These are phyloP conservation scores for Trapa incisa DNA, from an alignment of 345 rosid genomes.

Conservation along the genomic window DNA sequence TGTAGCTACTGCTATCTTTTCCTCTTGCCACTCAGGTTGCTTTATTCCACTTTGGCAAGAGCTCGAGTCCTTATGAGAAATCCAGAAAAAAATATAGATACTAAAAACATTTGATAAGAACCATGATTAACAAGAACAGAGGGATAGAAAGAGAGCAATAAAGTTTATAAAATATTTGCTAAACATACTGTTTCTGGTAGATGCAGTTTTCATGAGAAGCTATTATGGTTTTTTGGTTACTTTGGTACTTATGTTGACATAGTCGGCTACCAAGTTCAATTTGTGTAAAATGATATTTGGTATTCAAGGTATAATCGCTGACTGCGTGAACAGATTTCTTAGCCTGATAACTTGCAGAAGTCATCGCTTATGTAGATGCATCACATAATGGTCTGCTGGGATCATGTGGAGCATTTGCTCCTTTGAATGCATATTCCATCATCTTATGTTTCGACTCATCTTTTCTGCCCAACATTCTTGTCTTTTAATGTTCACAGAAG, in stretches of 20 bases:
- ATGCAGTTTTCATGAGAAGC: neutral
- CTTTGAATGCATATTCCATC: neutral
- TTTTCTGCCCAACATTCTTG: neutral
- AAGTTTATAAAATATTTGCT: too few relatives aligned
- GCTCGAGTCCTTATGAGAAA: neutral
- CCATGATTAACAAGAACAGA: too few relatives aligned
- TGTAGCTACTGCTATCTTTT: neutral
- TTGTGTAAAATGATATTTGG: neutral
- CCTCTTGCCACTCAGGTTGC: neutral
- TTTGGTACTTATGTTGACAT: neutral
- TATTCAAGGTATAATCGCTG: neutral
- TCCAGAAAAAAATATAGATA: neutral
- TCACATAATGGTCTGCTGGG: neutral
- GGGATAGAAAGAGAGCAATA: too few relatives aligned
- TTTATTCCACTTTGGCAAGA: neutral
- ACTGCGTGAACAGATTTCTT: neutral
- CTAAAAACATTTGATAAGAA: neutral
- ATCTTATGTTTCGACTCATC: neutral
- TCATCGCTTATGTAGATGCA: neutral
- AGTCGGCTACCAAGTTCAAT: neutral
- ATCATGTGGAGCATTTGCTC: neutral
- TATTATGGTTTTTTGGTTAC: neutral
- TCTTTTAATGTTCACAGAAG: conserved; percentile 29
- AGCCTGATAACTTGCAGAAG: neutral
- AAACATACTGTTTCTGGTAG: too few relatives aligned